Evolutionary conservation across 73 alveolate species (phyloP).

Genomic region (Symbiodinium pilosum): DNA sequence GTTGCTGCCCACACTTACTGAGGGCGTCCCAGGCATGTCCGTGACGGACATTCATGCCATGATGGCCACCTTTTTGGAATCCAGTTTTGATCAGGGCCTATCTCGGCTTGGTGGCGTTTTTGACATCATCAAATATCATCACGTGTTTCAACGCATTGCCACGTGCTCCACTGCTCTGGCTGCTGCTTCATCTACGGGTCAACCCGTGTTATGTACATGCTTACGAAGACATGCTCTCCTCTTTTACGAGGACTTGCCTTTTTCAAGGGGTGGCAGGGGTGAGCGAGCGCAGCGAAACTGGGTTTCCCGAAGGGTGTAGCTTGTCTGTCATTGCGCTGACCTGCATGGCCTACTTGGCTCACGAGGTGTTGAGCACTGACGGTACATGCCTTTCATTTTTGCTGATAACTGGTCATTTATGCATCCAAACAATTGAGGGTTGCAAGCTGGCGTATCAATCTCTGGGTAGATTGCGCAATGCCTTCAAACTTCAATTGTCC

Average conservation of each 20-base stretch:
- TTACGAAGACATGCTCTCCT: background rate
- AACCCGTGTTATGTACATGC: background rate
- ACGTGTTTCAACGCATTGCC: background rate
- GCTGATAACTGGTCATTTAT: background rate
- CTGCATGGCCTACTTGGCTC: background rate
- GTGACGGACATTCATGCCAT: background rate
- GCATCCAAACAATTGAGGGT: background rate
- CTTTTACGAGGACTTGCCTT: background rate
- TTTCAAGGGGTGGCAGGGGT: background rate
- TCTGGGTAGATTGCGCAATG: background rate
- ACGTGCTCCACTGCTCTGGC: background rate
- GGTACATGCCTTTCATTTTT: background rate
- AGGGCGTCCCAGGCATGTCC: background rate
- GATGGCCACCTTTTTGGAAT: background rate
- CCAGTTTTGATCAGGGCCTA: background rate
- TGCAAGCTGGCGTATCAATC: background rate
- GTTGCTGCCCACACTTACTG: background rate
- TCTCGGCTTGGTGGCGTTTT: background rate
- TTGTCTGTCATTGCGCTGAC: background rate
- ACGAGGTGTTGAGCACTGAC: background rate
- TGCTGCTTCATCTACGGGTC: background rate
- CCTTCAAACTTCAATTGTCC: background rate
- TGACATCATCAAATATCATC: background rate
- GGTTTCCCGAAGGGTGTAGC: background rate
- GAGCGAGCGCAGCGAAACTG: background rate